Evolutionary conservation across 2,329 filamentous ascomycete species (phyloP).

Genomic region (Fusarium phyllophilum): DNA sequence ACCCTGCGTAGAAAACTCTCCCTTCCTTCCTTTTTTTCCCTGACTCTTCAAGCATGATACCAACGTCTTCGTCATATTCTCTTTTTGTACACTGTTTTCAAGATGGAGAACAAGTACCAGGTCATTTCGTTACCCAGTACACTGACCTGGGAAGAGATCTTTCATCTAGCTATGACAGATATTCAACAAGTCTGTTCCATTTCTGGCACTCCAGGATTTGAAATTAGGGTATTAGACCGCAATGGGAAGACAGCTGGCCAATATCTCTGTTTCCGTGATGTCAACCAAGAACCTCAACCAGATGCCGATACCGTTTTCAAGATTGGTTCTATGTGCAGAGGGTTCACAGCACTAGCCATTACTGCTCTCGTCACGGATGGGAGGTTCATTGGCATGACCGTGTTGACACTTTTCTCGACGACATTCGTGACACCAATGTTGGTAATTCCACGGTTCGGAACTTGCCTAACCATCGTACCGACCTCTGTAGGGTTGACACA

Average conservation of each 20-base stretch:
- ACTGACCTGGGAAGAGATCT: not conserved
- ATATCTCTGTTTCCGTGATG: not conserved
- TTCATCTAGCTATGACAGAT: not conserved
- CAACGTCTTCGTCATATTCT: too few species aligned
- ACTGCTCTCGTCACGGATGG: not conserved
- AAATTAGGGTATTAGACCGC: rapidly evolving
- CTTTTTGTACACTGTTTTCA: not conserved
- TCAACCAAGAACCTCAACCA: rapidly evolving
- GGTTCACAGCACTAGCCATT: not conserved
- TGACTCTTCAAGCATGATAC: too few species aligned
- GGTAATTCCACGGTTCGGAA: not conserved
- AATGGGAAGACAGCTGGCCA: not conserved
- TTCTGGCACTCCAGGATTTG: not conserved
- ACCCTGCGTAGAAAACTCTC: too few species aligned
- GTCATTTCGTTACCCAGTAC: not conserved
- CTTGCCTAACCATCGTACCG: rapidly evolving
- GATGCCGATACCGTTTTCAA: not conserved
- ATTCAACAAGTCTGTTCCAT: not conserved
- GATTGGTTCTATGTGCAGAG: not conserved
- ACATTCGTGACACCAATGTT: not conserved
- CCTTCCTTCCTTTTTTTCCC: too few species aligned
- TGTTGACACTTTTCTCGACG: not conserved
- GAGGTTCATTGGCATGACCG: not conserved
- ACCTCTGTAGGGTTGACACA: rapidly evolving
- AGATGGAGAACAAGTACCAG: not conserved